Evolutionary conservation across 2,329 filamentous ascomycete genomes (phyloP).

Genomic region (Teratosphaeriaceae sp.): DNA sequence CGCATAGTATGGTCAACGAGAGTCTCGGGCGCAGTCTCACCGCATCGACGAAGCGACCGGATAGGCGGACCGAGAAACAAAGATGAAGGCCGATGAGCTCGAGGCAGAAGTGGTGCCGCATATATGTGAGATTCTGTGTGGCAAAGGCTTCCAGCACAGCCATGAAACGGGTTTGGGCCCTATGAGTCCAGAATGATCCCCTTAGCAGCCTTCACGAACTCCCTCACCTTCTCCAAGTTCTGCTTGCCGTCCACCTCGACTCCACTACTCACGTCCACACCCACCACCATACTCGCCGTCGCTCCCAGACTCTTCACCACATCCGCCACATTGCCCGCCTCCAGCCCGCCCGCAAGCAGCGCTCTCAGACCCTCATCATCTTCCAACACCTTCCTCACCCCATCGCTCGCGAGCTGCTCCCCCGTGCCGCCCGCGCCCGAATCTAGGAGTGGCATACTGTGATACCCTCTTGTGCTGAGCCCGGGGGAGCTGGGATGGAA

Average conservation of each 20-base stretch:
- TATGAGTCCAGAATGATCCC: slow-evolving; percentile 10
- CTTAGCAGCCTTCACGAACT: slow-evolving; percentile 73
- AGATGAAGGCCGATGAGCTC: too few relatives aligned
- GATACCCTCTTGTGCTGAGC: slow-evolving; percentile 68
- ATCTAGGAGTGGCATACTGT: slow-evolving; percentile 77
- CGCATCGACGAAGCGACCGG: too few relatives aligned
- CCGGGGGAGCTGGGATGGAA: slow-evolving; percentile 70
- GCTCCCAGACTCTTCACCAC: slow-evolving; percentile 58
- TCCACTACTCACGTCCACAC: slow-evolving; percentile 90
- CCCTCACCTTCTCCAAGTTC: slow-evolving; percentile 69
- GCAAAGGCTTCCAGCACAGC: too few relatives aligned
- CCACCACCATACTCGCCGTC: slow-evolving; percentile 58
- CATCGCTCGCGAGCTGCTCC: slow-evolving; percentile 63
- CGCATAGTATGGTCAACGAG: too few relatives aligned
- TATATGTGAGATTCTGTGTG: neutral
- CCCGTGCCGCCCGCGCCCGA: slow-evolving; percentile 79
- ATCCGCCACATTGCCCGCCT: slow-evolving; percentile 67
- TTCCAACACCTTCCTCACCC: slow-evolving; percentile 60
- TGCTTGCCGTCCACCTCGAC: slow-evolving; percentile 82
- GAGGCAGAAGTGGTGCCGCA: too few relatives aligned
- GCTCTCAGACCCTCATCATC: slow-evolving; percentile 65
- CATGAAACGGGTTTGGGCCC: too few relatives aligned
- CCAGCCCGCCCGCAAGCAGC: slow-evolving; percentile 78
- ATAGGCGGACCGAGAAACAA: too few relatives aligned
- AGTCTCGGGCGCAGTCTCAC: too few relatives aligned